Percentiles rank a stretch among this genome's conserved stretches.
These are phyloP conservation scores for Aspergillus avenaceus DNA, from an alignment of 495 filamentous ascomycete genomes.

Conservation along the genomic window DNA sequence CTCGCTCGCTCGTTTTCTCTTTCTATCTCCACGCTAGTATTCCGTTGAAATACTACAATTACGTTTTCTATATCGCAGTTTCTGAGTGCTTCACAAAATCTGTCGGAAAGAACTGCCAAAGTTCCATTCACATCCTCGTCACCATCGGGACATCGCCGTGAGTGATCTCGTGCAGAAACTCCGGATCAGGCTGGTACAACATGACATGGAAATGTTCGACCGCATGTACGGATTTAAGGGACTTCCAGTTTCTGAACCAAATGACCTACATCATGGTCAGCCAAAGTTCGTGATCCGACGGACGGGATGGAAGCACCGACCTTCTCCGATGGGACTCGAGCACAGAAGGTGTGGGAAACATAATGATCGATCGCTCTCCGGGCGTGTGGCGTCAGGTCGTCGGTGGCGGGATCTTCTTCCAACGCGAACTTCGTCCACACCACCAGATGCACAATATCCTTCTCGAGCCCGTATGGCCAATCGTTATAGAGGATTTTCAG, in stretches of 20 bases:
- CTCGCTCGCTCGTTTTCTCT: no score
- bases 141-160: constrained; percentile 64
- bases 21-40: no score
- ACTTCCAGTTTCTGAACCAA: constrained; percentile 90
- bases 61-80: neutral
- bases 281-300: no score
- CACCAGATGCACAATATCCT: constrained; percentile 73
- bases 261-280: constrained; percentile 49
- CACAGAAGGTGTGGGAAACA: constrained; percentile 60
- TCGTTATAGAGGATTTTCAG: constrained; percentile 78
- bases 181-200: constrained; percentile 68
- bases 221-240: constrained; percentile 74
- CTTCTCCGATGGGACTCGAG: constrained; percentile 41
- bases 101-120: neutral
- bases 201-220: constrained; percentile 96
- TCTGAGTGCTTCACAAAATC: no score
- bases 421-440: constrained; percentile 90
- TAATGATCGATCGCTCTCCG: constrained; percentile 62
- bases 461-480: constrained; percentile 84
- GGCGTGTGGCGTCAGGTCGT: constrained; percentile 59
- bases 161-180: constrained; percentile 68
- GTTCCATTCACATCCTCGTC: constrained; percentile 16
- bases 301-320: no score
- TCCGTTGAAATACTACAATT: no score
- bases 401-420: constrained; percentile 60